A percentile compares a stretch with the other conserved stretches of the same genome.
These are phyloP conservation scores for Saccharomyces hybrid DNA, from an alignment of 1,139 yeast genomes.

Conservation along the genomic window DNA sequence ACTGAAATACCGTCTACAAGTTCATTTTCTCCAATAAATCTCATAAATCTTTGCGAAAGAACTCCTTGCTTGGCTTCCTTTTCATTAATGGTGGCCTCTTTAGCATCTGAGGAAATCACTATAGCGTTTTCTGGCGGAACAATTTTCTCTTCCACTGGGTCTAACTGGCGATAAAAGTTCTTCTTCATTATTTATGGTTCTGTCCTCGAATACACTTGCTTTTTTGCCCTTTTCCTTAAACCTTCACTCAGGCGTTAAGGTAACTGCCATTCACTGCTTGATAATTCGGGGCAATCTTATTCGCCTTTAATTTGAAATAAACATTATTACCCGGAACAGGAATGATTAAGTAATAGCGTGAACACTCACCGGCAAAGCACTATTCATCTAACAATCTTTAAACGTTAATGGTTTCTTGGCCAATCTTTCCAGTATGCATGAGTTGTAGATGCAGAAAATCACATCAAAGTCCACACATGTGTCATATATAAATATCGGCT, in stretches of 20 bases:
- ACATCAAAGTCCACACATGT: background rate
- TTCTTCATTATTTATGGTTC: conserved; percentile 8
- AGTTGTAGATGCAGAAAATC: background rate
- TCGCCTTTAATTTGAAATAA: too few relatives aligned
- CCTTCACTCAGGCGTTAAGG: background rate
- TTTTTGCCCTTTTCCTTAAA: background rate
- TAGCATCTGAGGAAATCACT: conserved; percentile 18
- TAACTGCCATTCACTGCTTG: background rate
- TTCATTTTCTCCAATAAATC: conserved; percentile 19
- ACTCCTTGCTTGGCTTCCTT: conserved; percentile 7
- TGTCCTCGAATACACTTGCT: background rate
- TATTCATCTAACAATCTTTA: background rate
- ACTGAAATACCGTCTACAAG: conserved; percentile 26
- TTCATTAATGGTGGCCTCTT: conserved; percentile 16
- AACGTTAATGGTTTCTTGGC: background rate
- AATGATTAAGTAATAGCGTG: background rate
- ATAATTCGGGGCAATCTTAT: background rate
- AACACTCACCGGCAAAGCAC: background rate
- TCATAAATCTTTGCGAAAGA: conserved; percentile 7
- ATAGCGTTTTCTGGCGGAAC: conserved; percentile 19
- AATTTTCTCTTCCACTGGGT: conserved; percentile 22
- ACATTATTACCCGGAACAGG: background rate
- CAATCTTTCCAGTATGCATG: background rate
- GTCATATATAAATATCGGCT: background rate
- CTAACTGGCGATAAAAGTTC: conserved; percentile 25